A percentile compares a stretch with the other conserved stretches of the same genome.
These are phyloP conservation scores for Globisporangium apiculatum DNA, from an alignment of 352 stramenopile genomes.

Conservation along the genomic window DNA sequence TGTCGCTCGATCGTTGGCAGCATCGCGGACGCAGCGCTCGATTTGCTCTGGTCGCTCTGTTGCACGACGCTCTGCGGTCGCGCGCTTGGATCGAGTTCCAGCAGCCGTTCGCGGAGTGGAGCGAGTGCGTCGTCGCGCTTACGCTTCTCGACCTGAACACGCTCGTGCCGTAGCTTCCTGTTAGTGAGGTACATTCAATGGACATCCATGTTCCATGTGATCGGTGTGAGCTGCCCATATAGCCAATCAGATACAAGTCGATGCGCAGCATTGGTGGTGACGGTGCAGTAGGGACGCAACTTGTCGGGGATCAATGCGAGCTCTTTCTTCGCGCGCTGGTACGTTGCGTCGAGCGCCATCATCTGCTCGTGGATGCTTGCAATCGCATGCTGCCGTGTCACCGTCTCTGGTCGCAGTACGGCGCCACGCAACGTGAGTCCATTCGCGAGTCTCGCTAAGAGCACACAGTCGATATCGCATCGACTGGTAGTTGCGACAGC, in stretches of 20 bases:
- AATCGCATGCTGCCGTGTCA: conserved; percentile 28
- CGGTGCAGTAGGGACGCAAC: background rate
- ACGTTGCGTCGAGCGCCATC: conserved; percentile 23
- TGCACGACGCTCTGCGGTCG: conserved; percentile 2
- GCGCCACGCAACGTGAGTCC: background rate
- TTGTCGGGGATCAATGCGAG: conserved; percentile 43
- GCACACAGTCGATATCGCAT: background rate
- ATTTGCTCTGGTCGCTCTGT: background rate
- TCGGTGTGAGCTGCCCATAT: no score
- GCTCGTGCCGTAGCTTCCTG: conserved; percentile 37
- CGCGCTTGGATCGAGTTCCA: conserved; percentile 16
- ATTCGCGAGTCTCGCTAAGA: no score
- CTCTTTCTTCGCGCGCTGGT: conserved; percentile 39
- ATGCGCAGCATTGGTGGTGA: no score
- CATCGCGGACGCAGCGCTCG: background rate
- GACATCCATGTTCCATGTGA: no score
- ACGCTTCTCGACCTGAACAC: conserved; percentile 34
- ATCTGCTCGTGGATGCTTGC: conserved; percentile 27
- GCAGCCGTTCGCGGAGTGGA: conserved; percentile 20
- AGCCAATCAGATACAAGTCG: no score
- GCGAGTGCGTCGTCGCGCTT: conserved; percentile 19
- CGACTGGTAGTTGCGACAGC: background rate
- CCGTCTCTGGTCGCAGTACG: conserved; percentile 16
- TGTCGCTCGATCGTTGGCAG: conserved; percentile 12
- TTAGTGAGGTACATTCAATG: no score